Percentiles rank a stretch among this genome's conserved stretches.
These are phyloP conservation scores for Canavalia gladiata DNA, from an alignment of 306 rosid genomes.

Conservation along the genomic window DNA sequence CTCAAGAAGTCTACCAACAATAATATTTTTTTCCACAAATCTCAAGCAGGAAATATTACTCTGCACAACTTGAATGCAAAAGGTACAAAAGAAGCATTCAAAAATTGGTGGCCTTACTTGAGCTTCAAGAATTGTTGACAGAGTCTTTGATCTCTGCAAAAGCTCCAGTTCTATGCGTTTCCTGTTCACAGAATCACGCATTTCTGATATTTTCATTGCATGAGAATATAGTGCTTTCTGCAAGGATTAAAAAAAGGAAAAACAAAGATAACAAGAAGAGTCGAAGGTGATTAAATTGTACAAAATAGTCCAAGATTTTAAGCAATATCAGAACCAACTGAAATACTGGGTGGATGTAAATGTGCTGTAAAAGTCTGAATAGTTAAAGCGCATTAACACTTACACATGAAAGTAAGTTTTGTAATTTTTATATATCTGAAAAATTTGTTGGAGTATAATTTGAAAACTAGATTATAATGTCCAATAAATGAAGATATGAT, in stretches of 20 bases:
- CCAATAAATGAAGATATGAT: constrained; percentile 17
- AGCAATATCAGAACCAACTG: constrained; percentile 7
- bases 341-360: constrained; percentile 20
- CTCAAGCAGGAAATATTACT: constrained; percentile 8
- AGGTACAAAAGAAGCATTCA: constrained; percentile 27
- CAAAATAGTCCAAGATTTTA: constrained; percentile 17
- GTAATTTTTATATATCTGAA: constrained; percentile 16
- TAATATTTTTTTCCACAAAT: not conserved
- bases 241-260: constrained; percentile 46
- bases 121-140: constrained; percentile 72
- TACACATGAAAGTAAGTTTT: not conserved
- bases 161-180: constrained; percentile 70
- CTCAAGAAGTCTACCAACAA: constrained; percentile 14
- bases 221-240: constrained; percentile 75
- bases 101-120: constrained; percentile 64
- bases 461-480: constrained; percentile 25
- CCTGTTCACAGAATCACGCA: constrained; percentile 67
- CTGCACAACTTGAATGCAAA: constrained; percentile 38
- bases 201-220: constrained; percentile 62
- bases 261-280: constrained; percentile 35
- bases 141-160: constrained; percentile 67
- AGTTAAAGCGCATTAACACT: constrained; percentile 27
- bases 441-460: not conserved
- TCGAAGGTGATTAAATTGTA: constrained; percentile 32
- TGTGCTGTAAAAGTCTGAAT: constrained; percentile 26